Percentiles rank a stretch among this genome's conserved stretches.
These are phyloP conservation scores for Lodderomyces pseudojiufengensis DNA, from an alignment of 1,139 yeast genomes.

Conservation along the genomic window DNA sequence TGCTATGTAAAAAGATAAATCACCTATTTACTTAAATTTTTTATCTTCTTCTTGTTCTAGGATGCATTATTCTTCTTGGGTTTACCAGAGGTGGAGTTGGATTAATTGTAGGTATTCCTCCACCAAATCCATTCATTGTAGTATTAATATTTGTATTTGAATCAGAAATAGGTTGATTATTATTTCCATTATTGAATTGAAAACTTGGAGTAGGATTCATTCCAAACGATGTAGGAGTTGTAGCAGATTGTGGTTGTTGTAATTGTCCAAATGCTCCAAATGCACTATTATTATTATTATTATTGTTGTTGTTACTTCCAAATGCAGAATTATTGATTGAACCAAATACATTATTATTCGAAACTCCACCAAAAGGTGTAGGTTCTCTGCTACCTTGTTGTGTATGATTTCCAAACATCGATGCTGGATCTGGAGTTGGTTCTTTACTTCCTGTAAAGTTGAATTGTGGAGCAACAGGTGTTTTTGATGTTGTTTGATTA, in stretches of 20 bases:
- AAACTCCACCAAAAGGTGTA: conserved; percentile 11
- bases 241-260: conserved; percentile 4
- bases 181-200: neutral
- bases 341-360: conserved; percentile 2
- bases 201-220: neutral
- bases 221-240: conserved; percentile 1
- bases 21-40: no score
- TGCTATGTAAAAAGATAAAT: no score
- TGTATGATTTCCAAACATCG: conserved; percentile 17
- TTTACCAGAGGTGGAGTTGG: conserved; percentile 17
- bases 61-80: conserved; percentile 27
- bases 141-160: neutral
- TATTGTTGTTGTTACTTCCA: conserved; percentile 4
- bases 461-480: conserved; percentile 13
- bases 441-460: conserved; percentile 20
- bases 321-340: conserved; percentile 3
- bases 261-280: conserved; percentile 8
- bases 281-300: conserved; percentile 4
- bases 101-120: no score
- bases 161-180: neutral
- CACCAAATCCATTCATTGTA: no score
- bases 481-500: conserved; percentile 1
- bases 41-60: conserved; percentile 27
- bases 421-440: conserved; percentile 28
- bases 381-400: conserved; percentile 10